Evolutionary conservation across 2,329 filamentous ascomycete species (phyloP), one percentile per base, ranked within the genome.

Genomic region (Hortaea werneckii): DNA sequence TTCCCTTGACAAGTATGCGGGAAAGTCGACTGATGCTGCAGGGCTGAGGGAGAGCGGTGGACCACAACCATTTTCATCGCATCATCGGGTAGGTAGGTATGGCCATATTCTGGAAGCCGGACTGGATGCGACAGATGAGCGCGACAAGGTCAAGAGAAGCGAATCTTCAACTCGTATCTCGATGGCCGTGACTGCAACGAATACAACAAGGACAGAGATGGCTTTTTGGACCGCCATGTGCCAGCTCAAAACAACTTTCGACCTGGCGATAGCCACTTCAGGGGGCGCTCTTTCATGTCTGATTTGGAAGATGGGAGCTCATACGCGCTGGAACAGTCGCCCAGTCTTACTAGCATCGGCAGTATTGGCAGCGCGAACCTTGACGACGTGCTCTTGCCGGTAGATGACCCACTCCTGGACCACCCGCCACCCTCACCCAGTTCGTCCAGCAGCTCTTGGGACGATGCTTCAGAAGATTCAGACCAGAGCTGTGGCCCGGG

Each of bases 81-180:
- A 75, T 75, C 71, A 73, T 67, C 67, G 64, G 66, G 30, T 49
- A 58, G 71, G 71, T 74, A 70, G 69, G 72, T 74, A 73, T 71
- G 53, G 43, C 9, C 39, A 29, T 5, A 26, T 12, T 35, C 43
- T 30, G 37, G 46, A 29, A 37, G 50, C 29, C 40, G 49, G 39
- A 44, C 48, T 44, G 44, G 48, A 57, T 20, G 40, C 52, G 12
- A 54, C 53, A 42, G 26, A 38, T 29, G 45, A 46, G 5, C 12
- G n/a, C 13, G 26, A 43, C 10, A 6, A 8, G 39, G 13, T 20
- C 20, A 20, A 20, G 20, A 20, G 20, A 20, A 20, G 20, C 20
- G 20, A 20, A 20, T 20, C 20, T 20, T 20, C 20, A 20, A 20
- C 20, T 20, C 20, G 20, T n/a, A 41, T 10, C 6, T 29, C 6